These are phyloP conservation scores for Aspergillus uvarum DNA, from an alignment of 2,329 filamentous ascomycete species.

Conservation along the genomic window DNA sequence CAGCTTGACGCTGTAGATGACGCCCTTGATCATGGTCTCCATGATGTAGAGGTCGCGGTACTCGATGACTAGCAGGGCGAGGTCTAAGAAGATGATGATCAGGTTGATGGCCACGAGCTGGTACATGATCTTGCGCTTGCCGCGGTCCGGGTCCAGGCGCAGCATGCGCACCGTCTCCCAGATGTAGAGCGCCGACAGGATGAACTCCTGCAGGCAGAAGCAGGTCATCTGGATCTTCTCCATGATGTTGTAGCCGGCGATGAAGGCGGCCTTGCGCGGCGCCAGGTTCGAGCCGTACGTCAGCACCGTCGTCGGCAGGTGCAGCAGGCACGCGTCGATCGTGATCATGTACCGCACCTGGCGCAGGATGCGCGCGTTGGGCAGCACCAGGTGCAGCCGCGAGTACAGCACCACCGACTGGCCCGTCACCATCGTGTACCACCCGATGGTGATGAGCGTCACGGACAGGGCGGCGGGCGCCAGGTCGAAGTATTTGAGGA, in stretches of 20 bases:
- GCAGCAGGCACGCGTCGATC: slow-evolving; percentile 44
- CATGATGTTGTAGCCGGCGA: slow-evolving; percentile 46
- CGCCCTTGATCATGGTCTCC: slow-evolving; percentile 49
- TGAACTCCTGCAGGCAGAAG: slow-evolving; percentile 57
- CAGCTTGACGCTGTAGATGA: slow-evolving; percentile 51
- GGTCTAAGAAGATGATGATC: slow-evolving; percentile 49
- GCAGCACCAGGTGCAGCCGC: slow-evolving; percentile 49
- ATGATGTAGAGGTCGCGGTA: slow-evolving; percentile 48
- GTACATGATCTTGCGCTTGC: slow-evolving; percentile 48
- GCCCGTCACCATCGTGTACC: slow-evolving; percentile 51
- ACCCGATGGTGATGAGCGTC: slow-evolving; percentile 47
- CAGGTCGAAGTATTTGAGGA: slow-evolving; percentile 49
- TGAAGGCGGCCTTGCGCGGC: slow-evolving; percentile 23
- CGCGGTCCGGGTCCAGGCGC: slow-evolving; percentile 44
- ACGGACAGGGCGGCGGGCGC: slow-evolving; percentile 41
- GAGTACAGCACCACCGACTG: slow-evolving; percentile 53
- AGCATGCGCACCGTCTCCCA: slow-evolving; percentile 54
- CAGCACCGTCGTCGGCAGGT: slow-evolving; percentile 48
- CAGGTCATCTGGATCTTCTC: slow-evolving; percentile 58
- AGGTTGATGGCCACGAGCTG: slow-evolving; percentile 52
- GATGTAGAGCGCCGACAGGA: slow-evolving; percentile 57
- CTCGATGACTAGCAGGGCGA: slow-evolving; percentile 45
- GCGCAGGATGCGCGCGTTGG: slow-evolving; percentile 39
- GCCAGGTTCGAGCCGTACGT: slow-evolving; percentile 46
- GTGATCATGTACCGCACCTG: slow-evolving; percentile 50